Evolutionary conservation across 2,329 filamentous ascomycete species (phyloP).

Genomic region (Cercospora nicotianae): DNA sequence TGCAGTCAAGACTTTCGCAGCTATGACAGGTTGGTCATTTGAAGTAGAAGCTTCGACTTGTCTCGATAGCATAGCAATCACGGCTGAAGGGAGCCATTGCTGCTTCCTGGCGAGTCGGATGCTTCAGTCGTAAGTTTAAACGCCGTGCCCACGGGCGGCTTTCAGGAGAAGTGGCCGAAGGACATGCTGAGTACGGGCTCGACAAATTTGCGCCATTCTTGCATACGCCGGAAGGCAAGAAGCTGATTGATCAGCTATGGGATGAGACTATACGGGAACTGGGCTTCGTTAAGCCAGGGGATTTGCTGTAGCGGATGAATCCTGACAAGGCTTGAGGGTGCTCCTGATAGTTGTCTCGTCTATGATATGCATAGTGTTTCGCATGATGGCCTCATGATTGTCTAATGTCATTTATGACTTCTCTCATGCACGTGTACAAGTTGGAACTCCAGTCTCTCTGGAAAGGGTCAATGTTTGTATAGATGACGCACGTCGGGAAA

Average conservation of each 20-base stretch:
- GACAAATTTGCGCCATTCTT: neutral
- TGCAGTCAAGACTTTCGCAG: conserved; percentile 8
- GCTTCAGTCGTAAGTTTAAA: conserved; percentile 13
- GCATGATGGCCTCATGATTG: neutral
- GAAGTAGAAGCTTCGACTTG: conserved; percentile 16
- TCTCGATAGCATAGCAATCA: conserved; percentile 17
- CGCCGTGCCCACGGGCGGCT: too few species aligned
- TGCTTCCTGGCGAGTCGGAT: conserved; percentile 18
- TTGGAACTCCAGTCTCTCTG: too few species aligned
- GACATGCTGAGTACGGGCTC: neutral
- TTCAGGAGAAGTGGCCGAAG: too few species aligned
- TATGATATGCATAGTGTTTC: neutral
- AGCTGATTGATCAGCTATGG: neutral
- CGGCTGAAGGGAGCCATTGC: conserved; percentile 18
- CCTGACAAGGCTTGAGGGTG: neutral
- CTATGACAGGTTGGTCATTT: conserved; percentile 5
- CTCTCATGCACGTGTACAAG: neutral
- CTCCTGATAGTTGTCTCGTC: neutral
- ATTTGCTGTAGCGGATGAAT: neutral
- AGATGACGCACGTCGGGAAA: neutral
- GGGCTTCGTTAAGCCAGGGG: neutral
- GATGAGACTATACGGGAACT: conserved; percentile 1
- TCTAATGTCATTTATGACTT: neutral
- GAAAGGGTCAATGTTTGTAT: neutral
- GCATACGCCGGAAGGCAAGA: neutral